These are phyloP conservation scores for Paramyrothecium sp. DNA, from an alignment of 2,329 filamentous ascomycete genomes.

Conservation along the genomic window DNA sequence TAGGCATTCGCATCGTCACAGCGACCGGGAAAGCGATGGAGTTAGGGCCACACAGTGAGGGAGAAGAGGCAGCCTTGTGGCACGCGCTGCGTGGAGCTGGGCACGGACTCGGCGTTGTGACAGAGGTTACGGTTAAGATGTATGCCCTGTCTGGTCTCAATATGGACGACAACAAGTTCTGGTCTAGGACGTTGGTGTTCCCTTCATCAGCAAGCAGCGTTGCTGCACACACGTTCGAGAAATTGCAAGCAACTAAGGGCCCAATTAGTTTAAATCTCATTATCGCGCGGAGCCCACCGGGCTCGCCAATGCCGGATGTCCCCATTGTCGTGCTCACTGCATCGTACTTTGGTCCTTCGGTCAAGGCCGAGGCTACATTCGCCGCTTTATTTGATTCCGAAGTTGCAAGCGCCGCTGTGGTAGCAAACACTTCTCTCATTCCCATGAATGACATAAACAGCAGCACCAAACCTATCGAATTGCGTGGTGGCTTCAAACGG, in stretches of 20 bases:
- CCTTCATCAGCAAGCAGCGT: constrained; percentile 15
- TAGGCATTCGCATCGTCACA: constrained; percentile 24
- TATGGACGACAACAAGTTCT: constrained; percentile 26
- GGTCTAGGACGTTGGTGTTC: constrained; percentile 28
- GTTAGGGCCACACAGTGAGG: constrained; percentile 7
- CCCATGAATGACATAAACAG: constrained; percentile 20
- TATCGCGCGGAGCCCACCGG: constrained; percentile 24
- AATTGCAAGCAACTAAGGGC: constrained; percentile 13
- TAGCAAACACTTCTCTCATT: constrained; percentile 16
- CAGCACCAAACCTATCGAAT: constrained; percentile 16
- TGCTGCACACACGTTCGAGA: constrained; percentile 18
- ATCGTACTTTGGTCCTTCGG: constrained; percentile 19
- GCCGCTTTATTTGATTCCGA: constrained; percentile 12
- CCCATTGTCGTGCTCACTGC: constrained; percentile 24
- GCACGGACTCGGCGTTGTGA: constrained; percentile 30
- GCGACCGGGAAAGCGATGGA: constrained; percentile 11
- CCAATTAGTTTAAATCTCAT: constrained; percentile 13
- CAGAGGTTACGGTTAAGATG: constrained; percentile 19
- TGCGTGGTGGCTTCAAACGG: constrained; percentile 19
- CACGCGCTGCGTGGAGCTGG: constrained; percentile 30
- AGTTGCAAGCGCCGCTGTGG: constrained; percentile 14
- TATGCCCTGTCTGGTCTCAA: constrained; percentile 21
- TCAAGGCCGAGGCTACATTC: constrained; percentile 18
- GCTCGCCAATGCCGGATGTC: constrained; percentile 21
- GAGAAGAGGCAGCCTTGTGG: constrained; percentile 24